phyloP scores from a whole-genome alignment of 2,329 filamentous ascomycete species.

The Xylariaceae sp. region DNA sequence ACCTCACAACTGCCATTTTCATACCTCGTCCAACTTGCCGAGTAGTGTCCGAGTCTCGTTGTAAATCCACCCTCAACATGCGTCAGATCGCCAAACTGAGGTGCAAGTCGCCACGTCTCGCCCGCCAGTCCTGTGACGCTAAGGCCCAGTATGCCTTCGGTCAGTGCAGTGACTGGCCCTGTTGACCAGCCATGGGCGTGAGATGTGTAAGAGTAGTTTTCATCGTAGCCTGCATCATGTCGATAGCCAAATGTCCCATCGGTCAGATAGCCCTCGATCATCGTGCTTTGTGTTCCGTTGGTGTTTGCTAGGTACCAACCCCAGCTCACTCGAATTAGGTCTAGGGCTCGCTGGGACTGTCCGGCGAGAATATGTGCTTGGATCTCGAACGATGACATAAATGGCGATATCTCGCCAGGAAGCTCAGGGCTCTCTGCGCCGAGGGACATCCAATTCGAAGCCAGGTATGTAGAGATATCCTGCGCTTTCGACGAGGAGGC shows the following conservation, averaged over 20 bases:
- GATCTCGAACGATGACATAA: slow-evolving; percentile 56
- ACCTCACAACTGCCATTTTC: slow-evolving; percentile 15
- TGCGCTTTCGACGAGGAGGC: slow-evolving; percentile 27
- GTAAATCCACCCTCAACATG: slow-evolving; percentile 36
- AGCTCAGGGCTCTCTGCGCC: slow-evolving; percentile 54
- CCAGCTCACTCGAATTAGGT: slow-evolving; percentile 53
- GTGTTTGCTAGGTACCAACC: slow-evolving; percentile 56
- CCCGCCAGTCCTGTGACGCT: slow-evolving; percentile 32
- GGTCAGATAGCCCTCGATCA: slow-evolving; percentile 54
- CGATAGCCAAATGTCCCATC: slow-evolving; percentile 57
- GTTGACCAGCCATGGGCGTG: slow-evolving; percentile 48
- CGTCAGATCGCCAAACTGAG: slow-evolving; percentile 35
- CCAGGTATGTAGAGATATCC: slow-evolving; percentile 40
- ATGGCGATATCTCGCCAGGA: slow-evolving; percentile 53
- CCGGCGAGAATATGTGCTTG: slow-evolving; percentile 49
- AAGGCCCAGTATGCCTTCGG: slow-evolving; percentile 39
- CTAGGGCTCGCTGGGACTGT: slow-evolving; percentile 45
- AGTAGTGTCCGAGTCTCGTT: slow-evolving; percentile 34
- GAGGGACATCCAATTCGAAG: slow-evolving; percentile 50
- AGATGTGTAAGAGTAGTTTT: slow-evolving; percentile 42
- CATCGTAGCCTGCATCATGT: slow-evolving; percentile 44
- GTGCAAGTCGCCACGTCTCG: slow-evolving; percentile 32
- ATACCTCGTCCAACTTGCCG: slow-evolving; percentile 24
- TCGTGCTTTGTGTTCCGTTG: slow-evolving; percentile 54
- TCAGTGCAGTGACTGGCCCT: slow-evolving; percentile 43